A percentile compares a stretch with the other conserved stretches of the same genome.
Conservation (phyloP, 805 yeast genomes). For the Saccharomycopsis selenospora region DNA sequence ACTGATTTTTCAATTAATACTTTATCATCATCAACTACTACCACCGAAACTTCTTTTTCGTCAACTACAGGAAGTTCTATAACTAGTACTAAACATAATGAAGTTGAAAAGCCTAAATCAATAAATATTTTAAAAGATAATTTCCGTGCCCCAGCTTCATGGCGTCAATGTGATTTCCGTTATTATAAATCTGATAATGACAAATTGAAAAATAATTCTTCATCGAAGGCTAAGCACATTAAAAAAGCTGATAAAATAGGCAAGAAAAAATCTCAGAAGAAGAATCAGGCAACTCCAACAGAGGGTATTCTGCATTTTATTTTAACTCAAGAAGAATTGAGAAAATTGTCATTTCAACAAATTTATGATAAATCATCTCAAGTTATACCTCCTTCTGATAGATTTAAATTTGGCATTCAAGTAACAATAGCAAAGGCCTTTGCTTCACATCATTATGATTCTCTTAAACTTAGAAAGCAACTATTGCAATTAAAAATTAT, state of each 20-base stretch:
- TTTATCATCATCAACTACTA: too few relatives aligned
- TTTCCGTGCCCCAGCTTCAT: constrained; percentile 43
- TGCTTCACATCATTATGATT: constrained; percentile 45
- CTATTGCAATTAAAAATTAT: constrained; percentile 58
- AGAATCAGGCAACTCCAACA: constrained; percentile 20
- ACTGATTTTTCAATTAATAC: too few relatives aligned
- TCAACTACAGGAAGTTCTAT: too few relatives aligned
- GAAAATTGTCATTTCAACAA: constrained; percentile 49
- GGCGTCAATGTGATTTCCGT: constrained; percentile 46
- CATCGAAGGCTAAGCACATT: constrained; percentile 21
- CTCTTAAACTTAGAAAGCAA: constrained; percentile 47
- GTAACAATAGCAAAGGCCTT: constrained; percentile 70
- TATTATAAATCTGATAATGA: constrained; percentile 35
- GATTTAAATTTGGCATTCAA: constrained; percentile 55
- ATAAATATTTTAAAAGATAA: constrained; percentile 40
- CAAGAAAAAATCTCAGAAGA: constrained; percentile 22
- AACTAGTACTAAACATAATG: too few relatives aligned
- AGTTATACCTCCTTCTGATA: constrained; percentile 51
- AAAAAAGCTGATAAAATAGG: constrained; percentile 22
- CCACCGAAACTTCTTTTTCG: too few relatives aligned
- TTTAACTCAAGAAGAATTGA: constrained; percentile 50
- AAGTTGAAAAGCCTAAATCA: constrained; percentile 34
- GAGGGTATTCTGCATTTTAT: constrained; percentile 44
- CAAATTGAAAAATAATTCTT: not conserved
- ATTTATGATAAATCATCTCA: constrained; percentile 54